Evolutionary conservation across 1,284 basidiomycete genomes (phyloP).

Genomic region (Cronartium quercuum): DNA sequence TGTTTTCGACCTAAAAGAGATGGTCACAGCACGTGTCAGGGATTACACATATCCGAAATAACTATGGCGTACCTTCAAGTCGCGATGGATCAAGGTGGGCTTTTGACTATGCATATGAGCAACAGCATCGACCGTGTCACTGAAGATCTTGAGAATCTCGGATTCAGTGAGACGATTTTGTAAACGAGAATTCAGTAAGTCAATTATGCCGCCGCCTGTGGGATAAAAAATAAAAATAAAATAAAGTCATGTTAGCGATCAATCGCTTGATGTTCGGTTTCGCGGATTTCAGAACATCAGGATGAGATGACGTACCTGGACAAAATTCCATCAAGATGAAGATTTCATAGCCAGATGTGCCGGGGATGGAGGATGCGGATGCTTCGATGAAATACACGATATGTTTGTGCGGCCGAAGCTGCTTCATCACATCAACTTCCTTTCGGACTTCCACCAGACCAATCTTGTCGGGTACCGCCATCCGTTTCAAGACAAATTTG

Average conservation of each 20-base stretch:
- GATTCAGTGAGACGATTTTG: slow-evolving; percentile 86
- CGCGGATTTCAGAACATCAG: slow-evolving; percentile 38
- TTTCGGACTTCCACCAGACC: slow-evolving; percentile 92
- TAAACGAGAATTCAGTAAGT: slow-evolving; percentile 95
- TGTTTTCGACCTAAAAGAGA: slow-evolving; percentile 71
- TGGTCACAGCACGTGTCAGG: neutral
- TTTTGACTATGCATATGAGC: slow-evolving; percentile 91
- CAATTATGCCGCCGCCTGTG: slow-evolving; percentile 91
- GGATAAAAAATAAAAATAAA: neutral
- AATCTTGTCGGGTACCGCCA: slow-evolving; percentile 81
- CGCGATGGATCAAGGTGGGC: slow-evolving; percentile 85
- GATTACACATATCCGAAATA: neutral
- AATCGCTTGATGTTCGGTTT: neutral
- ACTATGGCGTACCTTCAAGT: slow-evolving; percentile 63
- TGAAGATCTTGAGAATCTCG: slow-evolving; percentile 94
- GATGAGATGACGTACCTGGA: slow-evolving; percentile 52
- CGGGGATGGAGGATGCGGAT: slow-evolving; percentile 72
- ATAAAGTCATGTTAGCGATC: neutral
- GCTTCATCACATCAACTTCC: slow-evolving; percentile 95
- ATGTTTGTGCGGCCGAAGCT: slow-evolving; percentile 80
- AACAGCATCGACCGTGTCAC: slow-evolving; percentile 65
- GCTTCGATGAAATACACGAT: slow-evolving; percentile 89
- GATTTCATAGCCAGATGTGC: slow-evolving; percentile 82
- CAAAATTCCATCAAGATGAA: slow-evolving; percentile 99
- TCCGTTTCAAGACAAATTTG: slow-evolving; percentile 89